phyloP scores from a whole-genome alignment of 2,329 filamentous ascomycete species.

The Trichophaea hybrida region DNA sequence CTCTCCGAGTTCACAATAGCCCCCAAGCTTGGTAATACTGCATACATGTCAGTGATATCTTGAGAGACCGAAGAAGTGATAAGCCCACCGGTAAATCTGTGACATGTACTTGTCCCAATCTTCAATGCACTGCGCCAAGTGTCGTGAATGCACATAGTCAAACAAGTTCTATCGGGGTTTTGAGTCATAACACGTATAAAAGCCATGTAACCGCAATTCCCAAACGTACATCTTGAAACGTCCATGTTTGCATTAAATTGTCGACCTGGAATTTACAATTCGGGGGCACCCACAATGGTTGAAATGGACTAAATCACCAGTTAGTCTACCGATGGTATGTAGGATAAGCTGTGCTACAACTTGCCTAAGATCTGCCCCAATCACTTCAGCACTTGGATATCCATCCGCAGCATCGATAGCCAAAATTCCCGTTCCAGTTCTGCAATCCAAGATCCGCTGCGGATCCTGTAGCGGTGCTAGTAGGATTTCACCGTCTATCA shows the following conservation, averaged over 20 bases:
- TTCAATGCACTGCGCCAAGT: slow-evolving; percentile 8
- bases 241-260: too few species aligned
- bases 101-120: slow-evolving; percentile 4
- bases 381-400: slow-evolving; percentile 27
- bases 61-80: too few species aligned
- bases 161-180: slow-evolving; percentile 34
- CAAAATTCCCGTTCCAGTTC: slow-evolving; percentile 50
- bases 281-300: too few species aligned
- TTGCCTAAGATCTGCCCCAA: slow-evolving; percentile 16
- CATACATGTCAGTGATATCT: too few species aligned
- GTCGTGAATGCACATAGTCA: slow-evolving; percentile 21
- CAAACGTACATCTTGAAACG: too few species aligned
- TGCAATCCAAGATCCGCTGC: slow-evolving; percentile 38
- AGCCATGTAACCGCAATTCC: too few species aligned
- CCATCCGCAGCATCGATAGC: slow-evolving; percentile 45
- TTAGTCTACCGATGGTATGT: too few species aligned
- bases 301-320: too few species aligned
- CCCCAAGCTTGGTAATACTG: slow-evolving; percentile 17
- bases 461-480: background rate
- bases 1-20: slow-evolving; percentile 17
- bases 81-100: background rate
- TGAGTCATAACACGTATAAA: too few species aligned
- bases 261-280: too few species aligned
- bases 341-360: too few species aligned
- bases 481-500: background rate